Base-by-base conservation (phyloP, 306 rosid species). In the Prunus kanzakura region DNA sequence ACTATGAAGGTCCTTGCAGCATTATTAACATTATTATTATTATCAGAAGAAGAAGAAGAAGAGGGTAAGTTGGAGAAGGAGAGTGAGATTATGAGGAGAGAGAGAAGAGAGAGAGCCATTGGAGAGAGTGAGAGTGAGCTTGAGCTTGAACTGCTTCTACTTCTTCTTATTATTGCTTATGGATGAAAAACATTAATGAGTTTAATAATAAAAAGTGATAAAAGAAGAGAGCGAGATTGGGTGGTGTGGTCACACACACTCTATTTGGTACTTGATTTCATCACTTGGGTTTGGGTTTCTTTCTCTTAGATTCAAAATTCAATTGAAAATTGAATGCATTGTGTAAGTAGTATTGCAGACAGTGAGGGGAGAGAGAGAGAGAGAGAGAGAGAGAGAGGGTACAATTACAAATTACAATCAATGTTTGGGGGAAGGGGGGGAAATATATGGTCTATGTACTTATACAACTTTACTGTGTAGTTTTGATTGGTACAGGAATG, bases 1-100 rank as follows among this genome's bases (percentile, higher is more conserved):
- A 93, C 81, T 4, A 93, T 91, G 91, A 84, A 93, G n/a, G 98
- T 89, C 66, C 50, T 78, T 74, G 80, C 62, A 11, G 80, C 62
- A n/a, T n/a, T 11, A 56, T 12, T 71, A n/a, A 72, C 32, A 52
- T 15, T 18, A 5, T 58, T 58, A 13, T 58, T 6, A 50, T 20
- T 51, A 38, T 45, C 15, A 74, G 56, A 25, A 38, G 63, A 54
- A 9, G 49, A 50, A 76, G 45, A 13, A 68, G 76, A 58, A 76
- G 43, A 60, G 20, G 56, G 9, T 38, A 58, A 63, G 18, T 88
- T 45, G 71, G 49, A 30, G 73, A 70, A 7, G 57, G 41, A 58
- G 35, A 38, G 60, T 1, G 29, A 56, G 62, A 56, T n/a, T 11
- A 20, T 8, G 51, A 50, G 54, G 7, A 56, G 56, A 52, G 18